phyloP scores from a whole-genome alignment of 1,139 yeast genomes.

The Petasospora rhodanensis region DNA sequence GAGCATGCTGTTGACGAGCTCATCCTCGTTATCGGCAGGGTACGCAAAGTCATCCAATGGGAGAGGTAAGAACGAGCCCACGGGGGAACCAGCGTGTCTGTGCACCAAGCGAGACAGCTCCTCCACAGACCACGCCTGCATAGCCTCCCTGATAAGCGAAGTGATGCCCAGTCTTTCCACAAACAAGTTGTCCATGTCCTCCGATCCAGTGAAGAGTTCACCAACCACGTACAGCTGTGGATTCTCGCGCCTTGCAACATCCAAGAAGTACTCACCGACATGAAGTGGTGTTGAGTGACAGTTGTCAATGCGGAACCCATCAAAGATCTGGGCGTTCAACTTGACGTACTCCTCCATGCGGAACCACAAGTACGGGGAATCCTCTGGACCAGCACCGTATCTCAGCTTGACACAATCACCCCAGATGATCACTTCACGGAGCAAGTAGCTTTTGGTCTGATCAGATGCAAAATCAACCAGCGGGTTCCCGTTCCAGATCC shows the following conservation, averaged over 20 bases:
- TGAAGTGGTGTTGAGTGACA: constrained; percentile 95
- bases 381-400: constrained; percentile 71
- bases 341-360: constrained; percentile 79
- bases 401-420: constrained; percentile 94
- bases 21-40: constrained; percentile 38
- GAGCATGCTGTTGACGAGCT: constrained; percentile 30
- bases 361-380: constrained; percentile 86
- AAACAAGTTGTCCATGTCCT: constrained; percentile 81
- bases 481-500: constrained; percentile 99
- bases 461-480: constrained; percentile 86
- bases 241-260: constrained; percentile 79
- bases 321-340: constrained; percentile 69
- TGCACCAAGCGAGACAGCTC: constrained; percentile 87
- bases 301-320: constrained; percentile 91
- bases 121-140: constrained; percentile 90
- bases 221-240: constrained; percentile 92
- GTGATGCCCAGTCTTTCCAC: constrained; percentile 89
- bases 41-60: constrained; percentile 70
- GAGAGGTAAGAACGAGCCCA: constrained; percentile 81
- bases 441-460: constrained; percentile 71
- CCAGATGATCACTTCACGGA: constrained; percentile 96
- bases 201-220: constrained; percentile 90
- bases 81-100: constrained; percentile 91
- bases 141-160: constrained; percentile 88
- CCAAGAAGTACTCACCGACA: constrained; percentile 86